Percentiles rank a stretch among this genome's conserved stretches.
Conservation (phyloP, 2,329 filamentous ascomycete genomes). For the Fusarium torulosum region DNA sequence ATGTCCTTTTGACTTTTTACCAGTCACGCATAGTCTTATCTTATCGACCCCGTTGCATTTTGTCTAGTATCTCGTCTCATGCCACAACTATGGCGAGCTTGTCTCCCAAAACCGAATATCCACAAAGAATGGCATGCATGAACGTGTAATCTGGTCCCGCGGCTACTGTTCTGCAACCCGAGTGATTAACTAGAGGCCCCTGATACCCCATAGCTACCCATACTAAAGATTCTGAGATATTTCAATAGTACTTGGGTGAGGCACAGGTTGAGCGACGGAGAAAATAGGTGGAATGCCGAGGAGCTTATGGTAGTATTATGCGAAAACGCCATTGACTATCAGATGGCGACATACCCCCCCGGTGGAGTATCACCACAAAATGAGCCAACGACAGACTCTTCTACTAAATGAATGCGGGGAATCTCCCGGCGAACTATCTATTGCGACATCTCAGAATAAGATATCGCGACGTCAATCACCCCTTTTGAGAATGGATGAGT, state of each 20-base stretch:
- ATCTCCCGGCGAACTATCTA: background rate
- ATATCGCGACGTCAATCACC: background rate
- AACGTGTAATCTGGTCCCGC: fast-evolving
- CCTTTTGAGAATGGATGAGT: too few relatives aligned
- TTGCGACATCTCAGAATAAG: background rate
- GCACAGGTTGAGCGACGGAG: too few relatives aligned
- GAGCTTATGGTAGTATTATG: background rate
- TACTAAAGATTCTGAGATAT: too few relatives aligned
- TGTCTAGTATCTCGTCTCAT: too few relatives aligned
- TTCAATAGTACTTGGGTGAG: too few relatives aligned
- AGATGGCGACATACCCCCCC: constrained; percentile 7
- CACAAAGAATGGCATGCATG: fast-evolving
- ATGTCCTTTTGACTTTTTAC: background rate
- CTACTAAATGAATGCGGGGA: background rate
- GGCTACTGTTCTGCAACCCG: background rate
- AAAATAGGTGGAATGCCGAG: background rate
- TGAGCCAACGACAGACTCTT: background rate
- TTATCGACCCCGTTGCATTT: fast-evolving
- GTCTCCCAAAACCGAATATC: background rate
- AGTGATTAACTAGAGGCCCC: too few relatives aligned
- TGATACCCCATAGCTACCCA: background rate
- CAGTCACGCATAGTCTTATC: background rate
- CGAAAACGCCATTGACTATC: background rate
- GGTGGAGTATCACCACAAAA: background rate
- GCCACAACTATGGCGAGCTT: constrained; percentile 4